Evolutionary conservation across 352 stramenopile genomes (phyloP), one percentile per base, ranked within the genome.

Genomic region (Pythium folliculosum): DNA sequence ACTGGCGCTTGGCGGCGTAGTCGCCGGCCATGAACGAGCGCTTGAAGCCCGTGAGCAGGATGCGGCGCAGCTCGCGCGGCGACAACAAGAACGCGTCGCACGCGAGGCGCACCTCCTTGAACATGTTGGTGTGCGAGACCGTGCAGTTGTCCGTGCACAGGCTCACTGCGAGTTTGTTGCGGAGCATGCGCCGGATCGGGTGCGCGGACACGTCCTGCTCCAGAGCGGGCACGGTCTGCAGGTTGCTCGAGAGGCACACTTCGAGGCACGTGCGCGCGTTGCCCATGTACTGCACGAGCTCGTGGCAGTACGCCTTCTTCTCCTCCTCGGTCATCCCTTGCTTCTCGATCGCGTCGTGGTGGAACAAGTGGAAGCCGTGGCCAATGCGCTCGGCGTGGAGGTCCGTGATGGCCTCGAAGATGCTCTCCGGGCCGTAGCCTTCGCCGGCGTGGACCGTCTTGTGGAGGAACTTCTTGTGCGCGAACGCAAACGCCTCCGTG

Each of bases 141-240:
- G 87, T 91, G 69, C 83, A 91, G 67, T 96, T 97, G 76, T 96
- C 89, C 13, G 89, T 97, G 65, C 83, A 96, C 17, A 97, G 76
- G 48, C 72, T 86, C 32, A 96, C 88, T 0, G 87, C 84, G 52
- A 97, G 70, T 60, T 91, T 90, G 65, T 90, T 86, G 56, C 86
- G 77, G 48, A 96, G 78, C 88, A 97, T 96, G 23, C 86, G 68
- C 10, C 81, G 81, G 47, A 94, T 75, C 37, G 88, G 86, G 65
- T 97, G 90, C 27, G 75, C 82, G 62, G 66, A 79, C 27, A 81
- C 72, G 75, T 96, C 85, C 35, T 84, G 78, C 52, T 90, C 38
- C 69, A 97, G 76, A 16, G 81, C 78, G 4, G 88, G 88, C 22
- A 86, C 76, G 3, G 89, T 97, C 75, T 97, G 89, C 60, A 95